A percentile compares a stretch with the other conserved stretches of the same genome.
phyloP scores from a whole-genome alignment of 768 basidiomycete genomes.

The Termitomyces sp. region DNA sequence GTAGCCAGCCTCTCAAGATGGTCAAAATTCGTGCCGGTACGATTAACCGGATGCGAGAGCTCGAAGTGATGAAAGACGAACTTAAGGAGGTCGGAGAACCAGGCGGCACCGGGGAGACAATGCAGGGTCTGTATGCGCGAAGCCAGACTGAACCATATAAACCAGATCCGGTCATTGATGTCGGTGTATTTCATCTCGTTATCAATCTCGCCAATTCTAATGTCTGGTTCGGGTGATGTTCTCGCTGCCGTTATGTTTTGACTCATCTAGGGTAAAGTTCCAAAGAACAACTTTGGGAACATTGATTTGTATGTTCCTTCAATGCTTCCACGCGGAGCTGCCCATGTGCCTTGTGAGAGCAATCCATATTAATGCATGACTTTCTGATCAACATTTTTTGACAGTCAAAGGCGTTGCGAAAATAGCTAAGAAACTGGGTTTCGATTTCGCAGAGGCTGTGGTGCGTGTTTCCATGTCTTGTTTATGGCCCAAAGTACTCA shows the following conservation, averaged over 20 bases:
- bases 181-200: conserved; percentile 31
- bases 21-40: conserved; percentile 84
- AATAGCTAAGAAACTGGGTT: conserved; percentile 78
- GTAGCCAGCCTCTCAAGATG: conserved; percentile 84
- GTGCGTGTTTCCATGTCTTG: conserved; percentile 43
- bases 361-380: background rate
- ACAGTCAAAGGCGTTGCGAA: conserved; percentile 84
- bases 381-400: conserved; percentile 3
- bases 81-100: conserved; percentile 32
- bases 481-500: background rate
- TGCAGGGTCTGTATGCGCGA: conserved; percentile 85
- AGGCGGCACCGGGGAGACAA: conserved; percentile 38
- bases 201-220: background rate
- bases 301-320: conserved; percentile 93
- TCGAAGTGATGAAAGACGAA: conserved; percentile 41
- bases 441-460: conserved; percentile 93
- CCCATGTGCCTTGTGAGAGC: conserved; percentile 87
- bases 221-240: background rate
- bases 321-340: conserved; percentile 88
- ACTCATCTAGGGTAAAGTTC: conserved; percentile 70
- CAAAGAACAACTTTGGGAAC: conserved; percentile 95
- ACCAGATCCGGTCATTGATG: conserved; percentile 80
- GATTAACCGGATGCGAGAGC: conserved; percentile 66
- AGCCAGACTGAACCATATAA: conserved; percentile 79
- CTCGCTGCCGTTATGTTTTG: background rate